These are phyloP conservation scores for Jamesozyma lodderae DNA, from an alignment of 805 yeast species.

Conservation along the genomic window DNA sequence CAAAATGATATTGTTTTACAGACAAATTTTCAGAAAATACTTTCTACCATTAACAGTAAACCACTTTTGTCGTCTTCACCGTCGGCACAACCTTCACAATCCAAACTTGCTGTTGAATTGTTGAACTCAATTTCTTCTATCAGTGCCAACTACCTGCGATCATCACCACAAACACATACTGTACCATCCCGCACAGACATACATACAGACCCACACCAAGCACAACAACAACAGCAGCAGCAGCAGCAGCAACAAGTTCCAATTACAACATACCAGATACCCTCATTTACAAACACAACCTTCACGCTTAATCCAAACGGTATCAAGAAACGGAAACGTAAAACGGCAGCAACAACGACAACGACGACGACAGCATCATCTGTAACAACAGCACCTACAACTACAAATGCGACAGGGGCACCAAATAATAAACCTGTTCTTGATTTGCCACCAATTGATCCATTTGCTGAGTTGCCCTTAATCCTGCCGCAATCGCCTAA, in stretches of 20 bases:
- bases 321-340: conserved; percentile 21
- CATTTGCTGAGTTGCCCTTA: neutral
- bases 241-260: conserved; percentile 1
- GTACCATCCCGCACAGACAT: neutral
- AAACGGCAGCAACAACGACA: neutral
- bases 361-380: neutral
- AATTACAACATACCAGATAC: neutral
- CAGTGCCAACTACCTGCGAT: conserved; percentile 20
- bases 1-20: conserved; percentile 3
- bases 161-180: conserved; percentile 4
- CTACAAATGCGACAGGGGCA: neutral
- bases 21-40: neutral
- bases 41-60: too few species aligned
- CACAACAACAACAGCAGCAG: conserved; percentile 2
- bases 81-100: too few species aligned
- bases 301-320: conserved; percentile 29
- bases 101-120: conserved; percentile 19
- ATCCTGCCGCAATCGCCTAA: neutral
- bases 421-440: neutral
- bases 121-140: conserved; percentile 26
- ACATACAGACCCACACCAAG: neutral
- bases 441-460: neutral
- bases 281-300: conserved; percentile 7
- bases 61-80: too few species aligned
- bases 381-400: neutral